A percentile compares a stretch with the other conserved stretches of the same genome.
Evolutionary conservation across 371 early-diverging fungal species (phyloP).

Genomic region (Apophysomyces trapeziformis): DNA sequence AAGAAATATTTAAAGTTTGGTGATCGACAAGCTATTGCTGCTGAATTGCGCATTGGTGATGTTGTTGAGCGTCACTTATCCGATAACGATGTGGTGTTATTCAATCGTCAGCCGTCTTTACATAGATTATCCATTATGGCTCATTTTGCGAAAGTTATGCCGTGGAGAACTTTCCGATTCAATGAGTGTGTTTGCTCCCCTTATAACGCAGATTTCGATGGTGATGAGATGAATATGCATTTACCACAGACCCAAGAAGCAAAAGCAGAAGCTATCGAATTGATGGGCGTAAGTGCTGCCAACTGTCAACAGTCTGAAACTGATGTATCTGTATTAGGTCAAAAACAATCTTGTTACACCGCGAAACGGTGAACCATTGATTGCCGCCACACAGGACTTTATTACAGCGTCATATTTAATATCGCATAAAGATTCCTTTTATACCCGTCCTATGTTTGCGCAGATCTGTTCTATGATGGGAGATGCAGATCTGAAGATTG

Average conservation of each 20-base stretch:
- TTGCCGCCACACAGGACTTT: conserved; percentile 99
- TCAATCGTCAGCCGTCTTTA: conserved; percentile 99
- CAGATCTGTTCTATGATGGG: conserved; percentile 89
- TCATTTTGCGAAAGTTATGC: conserved; percentile 95
- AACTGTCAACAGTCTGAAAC: not conserved
- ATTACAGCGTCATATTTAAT: conserved; percentile 96
- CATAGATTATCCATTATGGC: conserved; percentile 99
- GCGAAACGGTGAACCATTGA: conserved; percentile 97
- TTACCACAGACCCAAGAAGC: conserved; percentile 99
- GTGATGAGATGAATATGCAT: conserved; percentile 99
- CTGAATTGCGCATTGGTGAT: conserved; percentile 89
- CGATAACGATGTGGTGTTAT: conserved; percentile 98
- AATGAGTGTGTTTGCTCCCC: conserved; percentile 99
- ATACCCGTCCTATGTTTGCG: conserved; percentile 91
- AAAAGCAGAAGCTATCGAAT: conserved; percentile 94
- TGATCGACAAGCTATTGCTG: conserved; percentile 72
- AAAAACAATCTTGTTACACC: conserved; percentile 98
- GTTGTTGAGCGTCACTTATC: conserved; percentile 96
- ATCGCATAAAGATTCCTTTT: conserved; percentile 93
- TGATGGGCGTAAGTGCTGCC: conserved; percentile 84
- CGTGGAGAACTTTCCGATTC: conserved; percentile 98
- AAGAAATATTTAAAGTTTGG: conserved; percentile 79
- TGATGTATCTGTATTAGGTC: conserved; percentile 36
- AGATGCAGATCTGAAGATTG: conserved; percentile 80
- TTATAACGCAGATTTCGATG: conserved; percentile 99